phyloP scores from a whole-genome alignment of 179 eudicot genomes.

The Vitellaria paradoxa region DNA sequence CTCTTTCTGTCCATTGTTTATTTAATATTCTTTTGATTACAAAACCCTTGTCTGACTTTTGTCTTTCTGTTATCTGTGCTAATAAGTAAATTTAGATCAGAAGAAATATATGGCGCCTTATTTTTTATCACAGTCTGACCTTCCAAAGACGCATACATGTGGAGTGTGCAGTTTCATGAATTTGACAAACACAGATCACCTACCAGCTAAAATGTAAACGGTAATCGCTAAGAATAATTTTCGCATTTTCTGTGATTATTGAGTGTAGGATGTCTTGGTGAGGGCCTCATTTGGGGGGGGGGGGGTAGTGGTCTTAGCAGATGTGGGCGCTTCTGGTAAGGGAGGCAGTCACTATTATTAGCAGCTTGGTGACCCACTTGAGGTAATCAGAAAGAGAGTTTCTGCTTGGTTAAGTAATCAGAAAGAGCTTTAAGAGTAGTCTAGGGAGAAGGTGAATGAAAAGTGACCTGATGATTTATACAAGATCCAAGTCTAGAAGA shows the following conservation, averaged over 20 bases:
- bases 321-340: too few relatives aligned
- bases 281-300: not conserved
- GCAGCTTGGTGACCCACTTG: too few relatives aligned
- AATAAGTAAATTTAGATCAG: not conserved
- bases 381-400: too few relatives aligned
- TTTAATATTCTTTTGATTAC: not conserved
- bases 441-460: too few relatives aligned
- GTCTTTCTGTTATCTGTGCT: not conserved
- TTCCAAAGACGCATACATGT: not conserved
- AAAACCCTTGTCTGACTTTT: not conserved
- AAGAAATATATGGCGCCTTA: not conserved
- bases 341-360: too few relatives aligned
- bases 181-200: not conserved
- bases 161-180: not conserved
- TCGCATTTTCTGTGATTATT: not conserved
- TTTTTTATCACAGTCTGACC: not conserved
- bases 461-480: too few relatives aligned
- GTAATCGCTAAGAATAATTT: not conserved
- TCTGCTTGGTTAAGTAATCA: too few relatives aligned
- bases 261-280: not conserved
- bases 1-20: not conserved
- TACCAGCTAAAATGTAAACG: not conserved
- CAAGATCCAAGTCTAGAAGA: too few relatives aligned
- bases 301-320: too few relatives aligned
- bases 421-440: too few relatives aligned